Evolutionary conservation across 139 green algal species (phyloP).

Genomic region (Astrephomene gubernaculifera): DNA sequence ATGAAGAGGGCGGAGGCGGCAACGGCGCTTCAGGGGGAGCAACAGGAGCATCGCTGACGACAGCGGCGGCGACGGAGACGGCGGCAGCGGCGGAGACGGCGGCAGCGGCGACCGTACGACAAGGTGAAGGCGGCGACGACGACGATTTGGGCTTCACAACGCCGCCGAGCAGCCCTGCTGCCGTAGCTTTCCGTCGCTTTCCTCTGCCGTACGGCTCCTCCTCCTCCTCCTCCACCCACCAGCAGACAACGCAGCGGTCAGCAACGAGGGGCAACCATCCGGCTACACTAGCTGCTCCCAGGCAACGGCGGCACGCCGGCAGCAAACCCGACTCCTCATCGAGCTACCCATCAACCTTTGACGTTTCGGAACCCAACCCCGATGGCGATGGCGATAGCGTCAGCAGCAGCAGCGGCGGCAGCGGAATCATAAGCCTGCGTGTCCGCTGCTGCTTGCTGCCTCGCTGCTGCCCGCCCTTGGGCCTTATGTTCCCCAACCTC

Average conservation of each 20-base stretch:
- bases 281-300: background rate
- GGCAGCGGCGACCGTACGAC: too few relatives aligned
- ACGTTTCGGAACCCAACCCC: too few relatives aligned
- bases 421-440: background rate
- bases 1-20: background rate
- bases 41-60: background rate
- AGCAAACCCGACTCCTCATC: background rate
- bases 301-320: background rate
- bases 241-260: too few relatives aligned
- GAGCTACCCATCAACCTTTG: too few relatives aligned
- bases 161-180: too few relatives aligned
- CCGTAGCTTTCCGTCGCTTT: too few relatives aligned
- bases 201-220: too few relatives aligned
- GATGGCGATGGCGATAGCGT: background rate
- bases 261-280: background rate
- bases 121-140: too few relatives aligned
- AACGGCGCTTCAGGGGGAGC: too few relatives aligned
- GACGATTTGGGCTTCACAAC: too few relatives aligned
- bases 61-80: background rate
- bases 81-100: too few relatives aligned
- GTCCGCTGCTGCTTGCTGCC: background rate
- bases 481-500: constrained; percentile 12
- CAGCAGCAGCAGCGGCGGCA: background rate
- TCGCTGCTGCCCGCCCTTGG: background rate
- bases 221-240: too few relatives aligned